Base-by-base conservation (phyloP, 2,329 filamentous ascomycete genomes). In the Bimuria novae-zelandiae region DNA sequence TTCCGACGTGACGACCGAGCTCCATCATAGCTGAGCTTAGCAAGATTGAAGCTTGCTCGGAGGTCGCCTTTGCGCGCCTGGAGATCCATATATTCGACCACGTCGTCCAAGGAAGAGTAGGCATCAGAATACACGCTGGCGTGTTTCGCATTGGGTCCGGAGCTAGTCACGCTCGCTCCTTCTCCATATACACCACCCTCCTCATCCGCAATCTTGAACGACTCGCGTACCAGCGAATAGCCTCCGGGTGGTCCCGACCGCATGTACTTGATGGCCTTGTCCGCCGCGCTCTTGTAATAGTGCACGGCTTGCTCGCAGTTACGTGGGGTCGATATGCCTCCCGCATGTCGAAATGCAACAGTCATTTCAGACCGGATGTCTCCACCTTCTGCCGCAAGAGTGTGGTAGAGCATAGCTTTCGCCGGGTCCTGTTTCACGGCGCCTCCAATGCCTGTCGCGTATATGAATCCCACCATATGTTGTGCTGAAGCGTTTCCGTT, bases 401-500 rank as follows among this genome's bases (percentile, higher is more conserved):
- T 96, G 73, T 99, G 93, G 74, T 97, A 97, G 35, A 97, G 79
- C 64, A 97, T 80, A 3, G 94, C 91, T 74, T 91, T 92, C 10
- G 92, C 92, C 75, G 97, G 94, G 65, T 99, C 89, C 37, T 85
- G 84, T 69, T 89, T 84, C 5, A 96, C 90, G 1, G 87, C 87
- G 27, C 85, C 85, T 14, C 90, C 92, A 52, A 99, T 82, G 0
- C 94, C 94, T 0, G 94, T 99, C 30, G 92, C 92, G 75, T 99
- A 93, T 83, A 96, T 94, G 63, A 99, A 85, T 0, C 90, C 94
- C 41, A 97, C 72, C 93, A 99, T 97, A 75, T 96, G 89, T 72
- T 97, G 91, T 1, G 94, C 94, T 11, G 93, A 96, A 60, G 85
- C 88, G 74, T 99, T 97, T 39, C 93, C 94, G 60, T 89, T 84